Evolutionary conservation across 805 yeast genomes (phyloP).

Genomic region (Metschnikowia bowlesiae): DNA sequence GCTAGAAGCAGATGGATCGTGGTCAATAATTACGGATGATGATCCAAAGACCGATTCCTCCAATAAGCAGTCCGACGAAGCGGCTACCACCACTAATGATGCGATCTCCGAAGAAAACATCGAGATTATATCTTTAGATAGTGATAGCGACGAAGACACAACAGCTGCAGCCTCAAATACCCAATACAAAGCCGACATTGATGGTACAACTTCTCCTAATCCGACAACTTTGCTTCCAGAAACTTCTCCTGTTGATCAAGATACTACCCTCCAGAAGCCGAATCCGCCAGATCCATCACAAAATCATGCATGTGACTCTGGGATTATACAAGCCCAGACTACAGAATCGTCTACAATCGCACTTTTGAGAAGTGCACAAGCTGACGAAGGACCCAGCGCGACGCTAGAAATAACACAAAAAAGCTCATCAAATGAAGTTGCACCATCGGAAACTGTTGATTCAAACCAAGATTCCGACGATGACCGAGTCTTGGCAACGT

Average conservation of each 20-base stretch:
- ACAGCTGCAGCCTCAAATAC: neutral
- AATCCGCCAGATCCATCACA: neutral
- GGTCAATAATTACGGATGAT: constrained; percentile 42
- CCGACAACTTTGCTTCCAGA: neutral
- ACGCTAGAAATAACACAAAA: too few relatives aligned
- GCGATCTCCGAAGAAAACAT: constrained; percentile 23
- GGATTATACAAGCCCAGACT: neutral
- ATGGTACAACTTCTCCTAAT: neutral
- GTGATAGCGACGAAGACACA: constrained; percentile 42
- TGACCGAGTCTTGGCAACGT: constrained; percentile 2
- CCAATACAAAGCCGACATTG: neutral
- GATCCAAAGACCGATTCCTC: constrained; percentile 5
- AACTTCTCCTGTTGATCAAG: neutral
- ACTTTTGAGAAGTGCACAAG: neutral
- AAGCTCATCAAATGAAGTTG: neutral
- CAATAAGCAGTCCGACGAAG: neutral
- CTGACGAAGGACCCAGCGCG: neutral
- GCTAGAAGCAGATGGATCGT: constrained; percentile 66
- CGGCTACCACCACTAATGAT: neutral
- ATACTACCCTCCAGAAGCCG: neutral
- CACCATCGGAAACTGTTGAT: neutral
- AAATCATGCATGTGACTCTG: neutral
- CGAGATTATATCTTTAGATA: constrained; percentile 47
- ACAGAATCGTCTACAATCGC: neutral
- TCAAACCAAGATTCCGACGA: constrained; percentile 1